These are phyloP conservation scores for Trypanosoma avium DNA, from an alignment of 208 protist genomes.

Conservation along the genomic window DNA sequence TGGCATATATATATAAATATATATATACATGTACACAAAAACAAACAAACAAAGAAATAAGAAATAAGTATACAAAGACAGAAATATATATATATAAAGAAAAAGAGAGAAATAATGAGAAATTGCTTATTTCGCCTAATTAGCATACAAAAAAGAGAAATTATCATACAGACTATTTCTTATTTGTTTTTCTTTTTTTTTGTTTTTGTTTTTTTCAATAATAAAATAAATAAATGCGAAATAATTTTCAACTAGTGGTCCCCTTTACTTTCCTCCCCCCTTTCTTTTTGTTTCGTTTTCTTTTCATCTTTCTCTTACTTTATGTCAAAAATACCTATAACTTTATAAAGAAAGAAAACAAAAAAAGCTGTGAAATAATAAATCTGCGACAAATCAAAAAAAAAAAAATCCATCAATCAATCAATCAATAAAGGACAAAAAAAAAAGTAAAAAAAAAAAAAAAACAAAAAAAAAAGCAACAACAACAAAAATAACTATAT, in stretches of 20 bases:
- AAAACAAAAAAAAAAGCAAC: conserved; percentile 10
- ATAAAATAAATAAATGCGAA: too few relatives aligned
- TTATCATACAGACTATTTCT: too few relatives aligned
- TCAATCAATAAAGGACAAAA: conserved; percentile 5
- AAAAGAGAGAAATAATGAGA: not conserved
- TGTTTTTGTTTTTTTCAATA: too few relatives aligned
- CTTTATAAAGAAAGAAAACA: too few relatives aligned
- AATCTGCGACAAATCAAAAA: not conserved
- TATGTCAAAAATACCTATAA: too few relatives aligned
- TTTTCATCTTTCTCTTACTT: not conserved
- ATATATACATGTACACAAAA: not conserved
- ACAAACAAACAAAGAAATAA: not conserved
- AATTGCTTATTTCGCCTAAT: too few relatives aligned
- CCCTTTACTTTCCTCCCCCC: not conserved
- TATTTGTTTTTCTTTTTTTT: too few relatives aligned
- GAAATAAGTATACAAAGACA: not conserved
- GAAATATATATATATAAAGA: conserved; percentile 7
- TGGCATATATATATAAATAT: not conserved
- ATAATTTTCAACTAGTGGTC: too few relatives aligned
- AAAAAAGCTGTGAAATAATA: too few relatives aligned
- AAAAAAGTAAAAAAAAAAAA: conserved; percentile 25
- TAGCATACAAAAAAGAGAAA: not conserved
- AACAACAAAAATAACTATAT: not conserved
- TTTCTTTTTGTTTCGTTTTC: not conserved
- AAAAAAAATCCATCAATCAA: not conserved